A percentile compares a stretch with the other conserved stretches of the same genome.
Evolutionary conservation across 345 rosid species (phyloP).

Genomic region (Eucalyptus sideroxylon): DNA sequence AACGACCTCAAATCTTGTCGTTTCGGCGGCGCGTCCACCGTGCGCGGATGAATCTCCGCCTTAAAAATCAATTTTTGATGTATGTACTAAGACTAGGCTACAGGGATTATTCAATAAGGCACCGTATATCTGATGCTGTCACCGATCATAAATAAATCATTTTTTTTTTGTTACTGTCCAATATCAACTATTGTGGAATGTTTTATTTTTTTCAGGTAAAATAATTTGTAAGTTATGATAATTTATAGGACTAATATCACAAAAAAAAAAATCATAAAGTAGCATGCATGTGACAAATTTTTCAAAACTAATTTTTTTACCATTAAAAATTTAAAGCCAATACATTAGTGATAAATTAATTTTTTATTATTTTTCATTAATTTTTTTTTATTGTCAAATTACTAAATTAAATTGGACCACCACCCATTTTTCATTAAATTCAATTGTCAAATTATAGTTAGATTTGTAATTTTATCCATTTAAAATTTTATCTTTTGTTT

Average conservation of each 20-base stretch:
- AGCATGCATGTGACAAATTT: rapidly evolving
- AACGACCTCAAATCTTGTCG: not conserved
- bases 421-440: no score
- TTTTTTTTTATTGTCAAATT: rapidly evolving
- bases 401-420: no score
- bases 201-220: not conserved
- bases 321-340: rapidly evolving
- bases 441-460: no score
- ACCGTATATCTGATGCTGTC: not conserved
- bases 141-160: not conserved
- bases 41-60: not conserved
- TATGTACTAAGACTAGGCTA: not conserved
- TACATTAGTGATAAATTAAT: rapidly evolving
- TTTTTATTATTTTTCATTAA: rapidly evolving
- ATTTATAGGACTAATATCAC: rapidly evolving
- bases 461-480: no score
- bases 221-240: not conserved
- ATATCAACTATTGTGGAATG: not conserved
- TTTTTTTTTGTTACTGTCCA: not conserved
- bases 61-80: not conserved
- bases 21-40: not conserved
- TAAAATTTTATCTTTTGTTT: no score
- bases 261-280: rapidly evolving
- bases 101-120: not conserved
- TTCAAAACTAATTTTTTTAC: rapidly evolving